A percentile compares a stretch with the other conserved stretches of the same genome.
phyloP scores from a whole-genome alignment of 768 basidiomycete genomes.

The Trametes cinnabarina region DNA sequence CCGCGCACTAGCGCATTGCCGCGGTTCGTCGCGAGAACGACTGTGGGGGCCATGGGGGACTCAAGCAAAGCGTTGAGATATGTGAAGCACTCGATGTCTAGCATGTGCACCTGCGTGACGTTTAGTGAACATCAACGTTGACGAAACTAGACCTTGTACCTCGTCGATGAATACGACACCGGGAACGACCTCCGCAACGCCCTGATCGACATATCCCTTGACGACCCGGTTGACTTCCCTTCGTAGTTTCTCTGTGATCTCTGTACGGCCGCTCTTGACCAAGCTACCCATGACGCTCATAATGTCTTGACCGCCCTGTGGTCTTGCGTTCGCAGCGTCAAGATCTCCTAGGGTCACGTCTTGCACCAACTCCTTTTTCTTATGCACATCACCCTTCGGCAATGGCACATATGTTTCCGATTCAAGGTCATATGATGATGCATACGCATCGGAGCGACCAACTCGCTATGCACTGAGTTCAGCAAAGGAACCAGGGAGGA shows the following conservation, averaged over 20 bases:
- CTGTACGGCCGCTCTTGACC: slow-evolving; percentile 90
- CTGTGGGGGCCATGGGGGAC: slow-evolving; percentile 95
- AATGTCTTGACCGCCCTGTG: slow-evolving; percentile 96
- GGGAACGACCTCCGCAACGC: slow-evolving; percentile 95
- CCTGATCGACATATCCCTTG: slow-evolving; percentile 95
- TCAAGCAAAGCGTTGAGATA: slow-evolving; percentile 95
- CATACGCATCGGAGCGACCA: slow-evolving; percentile 95
- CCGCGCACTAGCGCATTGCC: slow-evolving; percentile 91
- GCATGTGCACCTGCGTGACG: slow-evolving; percentile 86
- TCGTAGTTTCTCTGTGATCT: slow-evolving; percentile 94
- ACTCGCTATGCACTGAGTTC: slow-evolving; percentile 60
- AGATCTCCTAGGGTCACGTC: slow-evolving; percentile 94
- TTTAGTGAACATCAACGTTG: neutral
- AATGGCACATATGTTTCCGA: slow-evolving; percentile 98
- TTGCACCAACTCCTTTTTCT: slow-evolving; percentile 92
- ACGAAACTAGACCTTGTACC: slow-evolving; percentile 41
- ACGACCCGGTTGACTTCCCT: slow-evolving; percentile 97
- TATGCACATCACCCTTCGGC: slow-evolving; percentile 96
- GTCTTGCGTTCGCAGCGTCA: slow-evolving; percentile 94
- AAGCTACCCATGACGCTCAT: slow-evolving; percentile 95
- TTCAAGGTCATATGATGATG: slow-evolving; percentile 95
- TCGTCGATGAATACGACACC: slow-evolving; percentile 99
- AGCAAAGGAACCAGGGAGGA: neutral
- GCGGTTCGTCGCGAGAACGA: slow-evolving; percentile 94
- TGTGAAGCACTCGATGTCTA: slow-evolving; percentile 99